Evolutionary conservation across 1,284 basidiomycete genomes (phyloP), one percentile per base, ranked within the genome.

Genomic region (Heterobasidion irregulare): DNA sequence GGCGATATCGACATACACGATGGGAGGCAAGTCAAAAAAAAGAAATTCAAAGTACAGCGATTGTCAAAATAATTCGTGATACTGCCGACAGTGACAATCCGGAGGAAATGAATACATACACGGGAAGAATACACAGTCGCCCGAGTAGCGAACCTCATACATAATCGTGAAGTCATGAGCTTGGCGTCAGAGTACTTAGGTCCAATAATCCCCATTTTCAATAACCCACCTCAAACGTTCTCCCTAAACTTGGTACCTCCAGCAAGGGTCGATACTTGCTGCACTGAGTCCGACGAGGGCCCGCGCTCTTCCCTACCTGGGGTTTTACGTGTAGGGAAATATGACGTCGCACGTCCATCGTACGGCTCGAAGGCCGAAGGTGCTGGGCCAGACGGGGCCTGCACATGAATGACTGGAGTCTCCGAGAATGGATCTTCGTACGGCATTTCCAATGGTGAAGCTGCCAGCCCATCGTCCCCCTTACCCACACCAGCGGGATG

Each of bases 221-320:
- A 26, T 4, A 26, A 26, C 4, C 26, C 26, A 26, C 26, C n/a
- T 13, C 47, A 50, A 12, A 57, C 41, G 41, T 54, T 38, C 49
- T 59, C 43, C 19, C 48, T 55, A 54, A 62, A 62, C 6, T 56
- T 59, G 0, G 53, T 53, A 19, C 54, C 56, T 44, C 61, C 61
- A 12, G 55, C 58, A 47, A 62, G 58, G 6, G 59, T 58, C 8
- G 34, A 49, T 9, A 61, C 33, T 10, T 54, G 36, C 12, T 52
- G 36, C 26, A 44, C 56, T 13, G 61, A 56, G 33, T 53, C 53
- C 46, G 49, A 47, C 7, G 53, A 43, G 10, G 44, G 50, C 41
- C 49, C 57, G 2, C 50, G 57, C 18, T 26, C 47, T 10, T 47
- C 47, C 6, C 13, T 13, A 7, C 19, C n/a, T 6, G 8, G n/a